These are phyloP conservation scores for Aspergillus pseudonomiae DNA, from an alignment of 2,329 filamentous ascomycete genomes.

Conservation along the genomic window DNA sequence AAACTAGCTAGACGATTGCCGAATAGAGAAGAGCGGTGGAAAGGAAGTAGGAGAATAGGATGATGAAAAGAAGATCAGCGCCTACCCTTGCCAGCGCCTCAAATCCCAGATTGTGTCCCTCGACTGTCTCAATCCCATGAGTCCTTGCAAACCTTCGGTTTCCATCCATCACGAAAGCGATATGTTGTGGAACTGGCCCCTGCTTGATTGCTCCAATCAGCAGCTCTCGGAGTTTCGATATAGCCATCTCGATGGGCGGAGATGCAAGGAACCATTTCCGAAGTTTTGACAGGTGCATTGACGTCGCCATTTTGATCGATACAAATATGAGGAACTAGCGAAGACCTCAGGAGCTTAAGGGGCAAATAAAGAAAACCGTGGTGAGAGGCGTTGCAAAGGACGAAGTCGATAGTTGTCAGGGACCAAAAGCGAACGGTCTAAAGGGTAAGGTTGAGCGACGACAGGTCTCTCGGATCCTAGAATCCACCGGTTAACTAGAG, in stretches of 20 bases:
- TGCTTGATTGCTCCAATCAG: conserved; percentile 87
- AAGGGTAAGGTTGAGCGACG: not conserved
- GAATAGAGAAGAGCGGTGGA: not conserved
- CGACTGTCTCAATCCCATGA: conserved; percentile 92
- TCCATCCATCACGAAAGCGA: conserved; percentile 99
- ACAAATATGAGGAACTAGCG: conserved; percentile 2
- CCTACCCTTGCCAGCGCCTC: conserved; percentile 85
- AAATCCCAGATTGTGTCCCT: conserved; percentile 94
- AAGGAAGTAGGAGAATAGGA: not conserved
- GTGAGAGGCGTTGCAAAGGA: not conserved
- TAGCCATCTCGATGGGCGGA: conserved; percentile 88
- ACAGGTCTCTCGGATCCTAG: not conserved
- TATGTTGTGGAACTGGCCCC: conserved; percentile 88
- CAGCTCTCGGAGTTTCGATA: conserved; percentile 76
- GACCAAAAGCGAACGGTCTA: not conserved
- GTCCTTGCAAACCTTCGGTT: conserved; percentile 89
- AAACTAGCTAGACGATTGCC: not conserved
- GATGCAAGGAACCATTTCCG: conserved; percentile 81
- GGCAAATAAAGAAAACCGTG: not conserved
- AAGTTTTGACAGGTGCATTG: conserved; percentile 63
- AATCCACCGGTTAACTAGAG: conserved; percentile 4
- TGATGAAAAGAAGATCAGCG: conserved; percentile 20
- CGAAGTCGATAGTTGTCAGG: not conserved
- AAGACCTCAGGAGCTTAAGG: not conserved
- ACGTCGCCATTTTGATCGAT: conserved; percentile 44